Percentiles rank a stretch among this genome's conserved stretches.
Evolutionary conservation across 2,329 filamentous ascomycete species (phyloP).

Genomic region (Xylaria sp.): DNA sequence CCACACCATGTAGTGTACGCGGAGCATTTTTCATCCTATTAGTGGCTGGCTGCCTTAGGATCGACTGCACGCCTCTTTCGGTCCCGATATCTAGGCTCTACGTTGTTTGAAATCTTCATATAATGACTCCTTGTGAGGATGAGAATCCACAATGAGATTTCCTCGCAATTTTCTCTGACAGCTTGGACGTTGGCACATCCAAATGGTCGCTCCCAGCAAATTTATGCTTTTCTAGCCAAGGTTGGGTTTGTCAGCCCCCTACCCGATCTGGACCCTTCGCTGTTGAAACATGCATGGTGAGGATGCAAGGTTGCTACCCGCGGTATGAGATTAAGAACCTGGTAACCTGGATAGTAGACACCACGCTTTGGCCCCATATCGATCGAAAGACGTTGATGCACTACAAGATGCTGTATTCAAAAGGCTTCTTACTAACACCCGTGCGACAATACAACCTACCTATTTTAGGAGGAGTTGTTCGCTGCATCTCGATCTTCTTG

Average conservation of each 20-base stretch:
- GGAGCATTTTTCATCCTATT: slow-evolving; percentile 24
- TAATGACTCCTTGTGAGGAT: slow-evolving; percentile 13
- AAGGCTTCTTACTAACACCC: slow-evolving; percentile 30
- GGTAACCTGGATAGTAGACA: slow-evolving; percentile 22
- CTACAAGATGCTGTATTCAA: slow-evolving; percentile 37
- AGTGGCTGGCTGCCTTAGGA: slow-evolving; percentile 31
- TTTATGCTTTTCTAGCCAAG: slow-evolving; percentile 21
- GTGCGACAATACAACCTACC: slow-evolving; percentile 35
- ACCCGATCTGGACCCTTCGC: slow-evolving; percentile 36
- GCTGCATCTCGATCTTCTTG: slow-evolving; percentile 14
- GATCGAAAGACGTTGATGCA: slow-evolving; percentile 31
- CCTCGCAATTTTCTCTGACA: slow-evolving; percentile 1
- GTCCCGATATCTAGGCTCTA: slow-evolving; percentile 32
- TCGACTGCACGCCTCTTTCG: slow-evolving; percentile 30
- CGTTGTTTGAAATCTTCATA: slow-evolving; percentile 17
- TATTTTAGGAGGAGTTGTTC: slow-evolving; percentile 23
- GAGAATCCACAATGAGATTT: slow-evolving; percentile 7
- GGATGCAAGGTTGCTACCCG: slow-evolving; percentile 40
- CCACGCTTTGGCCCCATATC: slow-evolving; percentile 25
- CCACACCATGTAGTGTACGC: slow-evolving; percentile 17
- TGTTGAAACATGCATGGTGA: slow-evolving; percentile 37
- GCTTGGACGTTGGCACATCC: slow-evolving; percentile 12
- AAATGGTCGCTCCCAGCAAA: slow-evolving; percentile 19
- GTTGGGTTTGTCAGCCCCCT: slow-evolving; percentile 35
- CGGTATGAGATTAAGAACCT: slow-evolving; percentile 30